Evolutionary conservation across 495 filamentous ascomycete genomes (phyloP).

Genomic region (Daldinia grandis): DNA sequence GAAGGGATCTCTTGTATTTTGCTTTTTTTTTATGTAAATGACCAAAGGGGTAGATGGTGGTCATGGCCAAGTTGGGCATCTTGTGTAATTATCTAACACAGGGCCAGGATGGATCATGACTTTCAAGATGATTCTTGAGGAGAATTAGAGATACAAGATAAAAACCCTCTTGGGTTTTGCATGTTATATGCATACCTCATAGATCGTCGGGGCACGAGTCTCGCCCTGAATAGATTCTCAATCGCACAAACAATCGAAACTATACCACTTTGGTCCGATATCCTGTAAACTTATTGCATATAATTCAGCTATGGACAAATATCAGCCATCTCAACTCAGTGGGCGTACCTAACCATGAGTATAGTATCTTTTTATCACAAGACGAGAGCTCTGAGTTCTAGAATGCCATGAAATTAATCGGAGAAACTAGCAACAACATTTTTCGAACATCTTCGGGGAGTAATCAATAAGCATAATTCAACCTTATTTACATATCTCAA

Average conservation of each 20-base stretch:
- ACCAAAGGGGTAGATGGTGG: slow-evolving; percentile 6
- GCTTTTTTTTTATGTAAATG: slow-evolving; percentile 5
- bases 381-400: too few species aligned
- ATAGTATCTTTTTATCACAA: too few species aligned
- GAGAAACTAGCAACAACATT: too few species aligned
- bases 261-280: not conserved
- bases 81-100: slow-evolving; percentile 37
- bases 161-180: slow-evolving; percentile 10
- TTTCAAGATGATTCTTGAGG: slow-evolving; percentile 15
- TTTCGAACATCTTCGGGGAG: too few species aligned
- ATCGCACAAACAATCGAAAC: not conserved
- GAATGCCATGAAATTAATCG: too few species aligned
- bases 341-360: too few species aligned
- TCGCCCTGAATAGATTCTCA: slow-evolving; percentile 14
- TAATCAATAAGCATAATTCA: too few species aligned
- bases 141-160: slow-evolving; percentile 14
- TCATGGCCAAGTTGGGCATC: slow-evolving; percentile 32
- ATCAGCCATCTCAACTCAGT: too few species aligned
- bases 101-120: slow-evolving; percentile 16
- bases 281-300: too few species aligned
- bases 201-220: slow-evolving; percentile 25
- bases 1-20: slow-evolving; percentile 34
- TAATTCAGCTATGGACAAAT: too few species aligned
- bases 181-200: slow-evolving; percentile 28
- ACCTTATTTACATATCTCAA: too few species aligned